Evolutionary conservation across 2,329 filamentous ascomycete genomes (phyloP), one percentile per base, ranked within the genome.

Genomic region (Fusarium penzigii): DNA sequence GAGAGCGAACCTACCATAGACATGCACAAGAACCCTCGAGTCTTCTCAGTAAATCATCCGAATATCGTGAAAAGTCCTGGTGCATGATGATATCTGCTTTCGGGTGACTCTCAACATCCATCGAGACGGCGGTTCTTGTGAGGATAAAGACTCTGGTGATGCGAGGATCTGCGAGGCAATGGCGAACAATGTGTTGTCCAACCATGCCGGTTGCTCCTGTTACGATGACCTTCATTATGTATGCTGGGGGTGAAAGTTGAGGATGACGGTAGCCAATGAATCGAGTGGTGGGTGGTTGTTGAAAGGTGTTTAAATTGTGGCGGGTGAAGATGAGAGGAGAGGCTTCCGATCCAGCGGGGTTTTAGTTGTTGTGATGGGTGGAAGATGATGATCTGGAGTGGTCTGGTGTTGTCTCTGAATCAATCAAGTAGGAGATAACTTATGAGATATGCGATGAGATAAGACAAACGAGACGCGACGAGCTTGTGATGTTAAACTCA

Each of bases 171-270:
- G 64, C 61, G 48, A 86, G 74, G 62, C 77, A 80, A 58, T 79
- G 75, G 9, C 70, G 65, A 47, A 86, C 73, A 29, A 84, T 73
- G 60, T 80, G 78, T 29, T 70, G 63, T 49, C 83, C 84, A 50
- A 84, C 75, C 60, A 78, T 77, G 57, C 84, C 83, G n/a, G 82
- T 86, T 17, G 73, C 72, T 44, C 83, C 83, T 7, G 79, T 76
- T 36, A 87, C 70, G 52, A 87, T 78, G 60, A 86, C 71, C 64
- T 85, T 84, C 82, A 86, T 85, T 20, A 41, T 84, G 9, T 14
- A 7, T 32, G 44, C 20, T 29, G 39, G 39, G 38, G 10, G 5
- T 14, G 32, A 36, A 36, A 36, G 32, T 36, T 11, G 32, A 36
- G 17, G 32, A 17, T 4, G 39, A 41, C 13, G 39, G 17, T 16